Percentiles rank a stretch among this genome's conserved stretches.
These are phyloP conservation scores for Aspergillus sparsus DNA, from an alignment of 495 filamentous ascomycete genomes.

Conservation along the genomic window DNA sequence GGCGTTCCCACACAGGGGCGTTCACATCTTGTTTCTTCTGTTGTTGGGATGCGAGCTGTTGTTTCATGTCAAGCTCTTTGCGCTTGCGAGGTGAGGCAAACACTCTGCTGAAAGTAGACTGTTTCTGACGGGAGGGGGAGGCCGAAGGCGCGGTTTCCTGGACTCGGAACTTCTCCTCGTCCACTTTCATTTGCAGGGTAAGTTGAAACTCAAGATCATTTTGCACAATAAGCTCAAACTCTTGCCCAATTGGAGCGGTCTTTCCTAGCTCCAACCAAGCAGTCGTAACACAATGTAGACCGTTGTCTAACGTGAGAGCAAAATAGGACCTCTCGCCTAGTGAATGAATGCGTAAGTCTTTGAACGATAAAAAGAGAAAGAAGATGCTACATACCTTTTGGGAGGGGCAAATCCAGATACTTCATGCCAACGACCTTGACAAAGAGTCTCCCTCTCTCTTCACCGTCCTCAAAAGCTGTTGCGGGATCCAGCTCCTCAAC, in stretches of 20 bases:
- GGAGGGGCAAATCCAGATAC: constrained; percentile 87
- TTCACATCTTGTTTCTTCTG: constrained; percentile 71
- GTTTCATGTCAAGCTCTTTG: constrained; percentile 83
- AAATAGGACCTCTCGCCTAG: constrained; percentile 88
- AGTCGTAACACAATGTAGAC: constrained; percentile 95
- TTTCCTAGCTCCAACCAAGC: constrained; percentile 92
- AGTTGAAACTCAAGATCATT: constrained; percentile 97
- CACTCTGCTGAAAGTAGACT: constrained; percentile 84
- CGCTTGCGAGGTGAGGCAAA: constrained; percentile 94
- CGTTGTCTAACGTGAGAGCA: constrained; percentile 92
- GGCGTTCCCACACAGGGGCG: constrained; percentile 71
- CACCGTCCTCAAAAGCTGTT: constrained; percentile 68
- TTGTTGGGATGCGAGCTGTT: constrained; percentile 73
- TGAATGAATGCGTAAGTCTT: constrained; percentile 31
- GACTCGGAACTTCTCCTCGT: constrained; percentile 60
- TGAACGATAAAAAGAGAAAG: neutral
- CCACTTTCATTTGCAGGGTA: constrained; percentile 91
- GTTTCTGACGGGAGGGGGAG: constrained; percentile 65
- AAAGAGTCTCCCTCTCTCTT: constrained; percentile 89
- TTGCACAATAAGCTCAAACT: constrained; percentile 96
- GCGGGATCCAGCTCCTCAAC: constrained; percentile 61
- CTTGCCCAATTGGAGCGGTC: constrained; percentile 93
- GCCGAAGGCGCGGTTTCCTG: constrained; percentile 51
- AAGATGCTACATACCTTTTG: constrained; percentile 66
- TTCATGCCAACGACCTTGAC: constrained; percentile 98